Evolutionary conservation across 1,284 basidiomycete species (phyloP).

Genomic region (Heliocybe sulcata): DNA sequence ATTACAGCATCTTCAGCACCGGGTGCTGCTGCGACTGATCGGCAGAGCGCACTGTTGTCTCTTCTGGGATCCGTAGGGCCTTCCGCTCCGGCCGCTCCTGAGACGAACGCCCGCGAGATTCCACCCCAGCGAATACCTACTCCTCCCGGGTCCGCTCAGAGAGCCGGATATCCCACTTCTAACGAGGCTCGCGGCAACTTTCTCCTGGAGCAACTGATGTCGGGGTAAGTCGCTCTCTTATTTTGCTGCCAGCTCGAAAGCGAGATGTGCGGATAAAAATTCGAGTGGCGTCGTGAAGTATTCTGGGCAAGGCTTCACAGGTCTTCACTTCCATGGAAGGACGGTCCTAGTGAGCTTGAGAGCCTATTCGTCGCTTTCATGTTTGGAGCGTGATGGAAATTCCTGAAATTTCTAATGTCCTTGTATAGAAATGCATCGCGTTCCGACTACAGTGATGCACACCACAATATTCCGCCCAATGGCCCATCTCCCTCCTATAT

Average conservation of each 20-base stretch:
- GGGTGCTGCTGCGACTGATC: slow-evolving; percentile 37
- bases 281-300: no score
- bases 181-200: slow-evolving; percentile 66
- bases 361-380: no score
- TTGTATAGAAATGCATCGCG: slow-evolving; percentile 39
- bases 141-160: slow-evolving; percentile 56
- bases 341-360: not conserved
- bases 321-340: not conserved
- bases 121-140: slow-evolving; percentile 56
- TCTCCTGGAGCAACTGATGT: slow-evolving; percentile 70
- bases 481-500: slow-evolving; percentile 42
- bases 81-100: slow-evolving; percentile 22
- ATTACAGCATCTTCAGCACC: slow-evolving; percentile 41
- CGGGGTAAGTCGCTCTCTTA: slow-evolving; percentile 45
- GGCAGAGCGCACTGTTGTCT: slow-evolving; percentile 67
- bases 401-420: slow-evolving; percentile 2
- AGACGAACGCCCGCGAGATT: slow-evolving; percentile 18
- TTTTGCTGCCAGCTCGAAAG: not conserved
- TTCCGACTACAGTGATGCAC: slow-evolving; percentile 48
- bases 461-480: slow-evolving; percentile 30
- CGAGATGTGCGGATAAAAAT: no score
- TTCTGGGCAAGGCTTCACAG: no score
- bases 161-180: slow-evolving; percentile 40
- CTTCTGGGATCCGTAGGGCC: slow-evolving; percentile 41
- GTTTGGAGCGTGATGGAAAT: no score